Percentiles rank a stretch among this genome's conserved stretches.
These are phyloP conservation scores for Thozetella sp. DNA, from an alignment of 495 filamentous ascomycete species.

Conservation along the genomic window DNA sequence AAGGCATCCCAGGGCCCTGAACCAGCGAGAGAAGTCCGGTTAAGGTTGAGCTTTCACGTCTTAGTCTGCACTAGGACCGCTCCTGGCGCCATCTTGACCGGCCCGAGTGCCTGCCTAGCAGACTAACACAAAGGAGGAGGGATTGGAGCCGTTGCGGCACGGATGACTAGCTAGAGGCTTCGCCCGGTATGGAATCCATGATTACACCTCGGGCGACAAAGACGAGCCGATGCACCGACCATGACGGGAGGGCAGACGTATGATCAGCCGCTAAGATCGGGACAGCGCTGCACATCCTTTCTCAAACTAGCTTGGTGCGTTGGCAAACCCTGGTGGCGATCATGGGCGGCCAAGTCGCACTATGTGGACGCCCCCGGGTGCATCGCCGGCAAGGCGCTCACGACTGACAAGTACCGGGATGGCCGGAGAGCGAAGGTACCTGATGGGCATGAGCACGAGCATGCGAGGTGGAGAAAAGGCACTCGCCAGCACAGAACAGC, in stretches of 20 bases:
- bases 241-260: not conserved
- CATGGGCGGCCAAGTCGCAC: slow-evolving; percentile 3
- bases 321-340: slow-evolving; percentile 29
- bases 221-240: not conserved
- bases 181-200: slow-evolving; percentile 2
- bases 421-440: not conserved
- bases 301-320: slow-evolving; percentile 22
- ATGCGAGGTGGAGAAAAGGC: not conserved
- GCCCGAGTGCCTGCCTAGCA: not conserved
- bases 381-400: not conserved
- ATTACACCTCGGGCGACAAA: not conserved
- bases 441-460: not conserved
- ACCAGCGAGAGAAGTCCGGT: too few relatives aligned
- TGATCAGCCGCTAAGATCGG: slow-evolving; percentile 30
- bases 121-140: not conserved
- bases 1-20: too few relatives aligned
- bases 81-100: not conserved
- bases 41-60: not conserved
- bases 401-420: not conserved
- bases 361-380: not conserved
- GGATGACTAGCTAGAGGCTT: not conserved
- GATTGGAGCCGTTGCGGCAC: not conserved
- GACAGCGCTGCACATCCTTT: slow-evolving; percentile 12
- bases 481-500: not conserved
- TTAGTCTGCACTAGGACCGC: not conserved